These are phyloP conservation scores for Eutypa lata DNA, from an alignment of 2,329 filamentous ascomycete genomes.

Conservation along the genomic window DNA sequence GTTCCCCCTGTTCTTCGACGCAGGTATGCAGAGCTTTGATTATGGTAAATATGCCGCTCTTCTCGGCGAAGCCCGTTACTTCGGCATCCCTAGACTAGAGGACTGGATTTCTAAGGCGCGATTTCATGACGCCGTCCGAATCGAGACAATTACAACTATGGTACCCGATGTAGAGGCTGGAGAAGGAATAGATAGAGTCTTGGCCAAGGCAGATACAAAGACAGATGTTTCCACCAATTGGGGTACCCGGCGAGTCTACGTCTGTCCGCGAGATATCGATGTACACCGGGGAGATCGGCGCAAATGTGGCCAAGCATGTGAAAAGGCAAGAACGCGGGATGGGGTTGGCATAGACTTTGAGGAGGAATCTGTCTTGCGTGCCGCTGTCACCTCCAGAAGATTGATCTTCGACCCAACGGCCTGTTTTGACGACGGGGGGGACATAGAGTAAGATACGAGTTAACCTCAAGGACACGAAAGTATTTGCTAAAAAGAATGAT, in stretches of 20 bases:
- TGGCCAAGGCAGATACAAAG: not conserved
- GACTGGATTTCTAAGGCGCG: conserved; percentile 26
- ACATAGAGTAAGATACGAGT: too few relatives aligned
- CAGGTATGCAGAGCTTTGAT: conserved; percentile 25
- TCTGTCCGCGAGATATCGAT: conserved; percentile 26
- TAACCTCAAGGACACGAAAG: too few relatives aligned
- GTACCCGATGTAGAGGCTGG: not conserved
- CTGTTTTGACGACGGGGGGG: too few relatives aligned
- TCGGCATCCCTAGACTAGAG: conserved; percentile 25
- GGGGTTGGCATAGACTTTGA: not conserved
- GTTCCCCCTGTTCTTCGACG: conserved; percentile 32
- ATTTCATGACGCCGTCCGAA: conserved; percentile 20
- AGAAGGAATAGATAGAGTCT: not conserved
- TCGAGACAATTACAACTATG: not conserved
- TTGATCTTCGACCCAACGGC: conserved; percentile 2
- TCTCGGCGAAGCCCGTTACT: conserved; percentile 30
- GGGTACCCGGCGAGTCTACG: conserved; percentile 37
- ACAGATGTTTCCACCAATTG: too few relatives aligned
- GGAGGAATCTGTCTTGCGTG: conserved; percentile 1
- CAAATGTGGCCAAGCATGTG: conserved; percentile 12
- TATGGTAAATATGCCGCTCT: conserved; percentile 30
- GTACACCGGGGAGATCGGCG: conserved; percentile 17
- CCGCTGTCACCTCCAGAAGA: conserved; percentile 3
- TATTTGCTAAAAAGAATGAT: too few relatives aligned
- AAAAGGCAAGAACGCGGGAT: not conserved